Percentiles rank a stretch among this genome's conserved stretches.
Evolutionary conservation across 2,329 filamentous ascomycete genomes (phyloP).

Genomic region (Zasmidium angulare): DNA sequence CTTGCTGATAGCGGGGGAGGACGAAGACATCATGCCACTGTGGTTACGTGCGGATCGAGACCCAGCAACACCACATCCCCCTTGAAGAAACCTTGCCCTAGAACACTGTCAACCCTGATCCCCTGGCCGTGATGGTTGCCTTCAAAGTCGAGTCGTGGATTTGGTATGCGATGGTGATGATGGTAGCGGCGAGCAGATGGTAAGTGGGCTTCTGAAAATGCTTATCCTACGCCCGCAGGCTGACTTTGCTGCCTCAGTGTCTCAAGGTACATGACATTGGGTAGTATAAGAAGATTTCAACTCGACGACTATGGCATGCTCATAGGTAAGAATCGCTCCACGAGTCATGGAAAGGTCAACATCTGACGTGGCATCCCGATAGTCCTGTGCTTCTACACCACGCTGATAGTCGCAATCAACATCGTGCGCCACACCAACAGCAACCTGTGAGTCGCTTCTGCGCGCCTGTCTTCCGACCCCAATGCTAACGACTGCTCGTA

Average conservation of each 20-base stretch:
- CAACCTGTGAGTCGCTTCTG: constrained; percentile 35
- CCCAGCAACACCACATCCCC: not conserved
- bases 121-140: constrained; percentile 28
- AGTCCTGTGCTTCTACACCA: constrained; percentile 50
- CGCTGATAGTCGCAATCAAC: constrained; percentile 51
- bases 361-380: not conserved
- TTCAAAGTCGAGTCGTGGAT: constrained; percentile 49
- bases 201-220: constrained; percentile 25
- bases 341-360: not conserved
- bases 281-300: constrained; percentile 50
- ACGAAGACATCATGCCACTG: not conserved
- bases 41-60: not conserved
- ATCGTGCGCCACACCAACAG: constrained; percentile 41
- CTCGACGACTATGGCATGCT: constrained; percentile 60
- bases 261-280: constrained; percentile 47
- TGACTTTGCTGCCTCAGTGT: constrained; percentile 33
- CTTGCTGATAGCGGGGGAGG: not conserved
- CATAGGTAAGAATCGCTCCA: constrained; percentile 27
- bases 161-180: constrained; percentile 38
- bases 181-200: constrained; percentile 44
- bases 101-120: too few relatives aligned
- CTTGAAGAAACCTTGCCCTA: not conserved
- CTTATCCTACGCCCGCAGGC: not conserved
- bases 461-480: not conserved
- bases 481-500: not conserved